Conservation (phyloP, 2,329 filamentous ascomycete genomes). For the Xylariaceae sp. region DNA sequence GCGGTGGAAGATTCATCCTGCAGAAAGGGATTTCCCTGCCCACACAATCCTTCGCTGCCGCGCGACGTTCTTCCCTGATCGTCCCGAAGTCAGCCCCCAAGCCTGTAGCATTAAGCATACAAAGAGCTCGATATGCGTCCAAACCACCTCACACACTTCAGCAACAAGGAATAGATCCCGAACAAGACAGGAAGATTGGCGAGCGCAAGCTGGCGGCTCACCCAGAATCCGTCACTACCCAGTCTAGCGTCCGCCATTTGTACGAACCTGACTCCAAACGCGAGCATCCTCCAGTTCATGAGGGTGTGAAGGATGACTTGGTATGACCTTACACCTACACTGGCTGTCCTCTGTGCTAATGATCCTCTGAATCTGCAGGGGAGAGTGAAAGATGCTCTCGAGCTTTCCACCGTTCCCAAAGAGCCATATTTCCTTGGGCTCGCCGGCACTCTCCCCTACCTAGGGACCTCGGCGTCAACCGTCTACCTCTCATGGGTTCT, state of each 20-base stretch:
- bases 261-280: constrained; percentile 35
- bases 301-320: constrained; percentile 46
- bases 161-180: constrained; percentile 43
- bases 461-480: constrained; percentile 78
- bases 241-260: constrained; percentile 52
- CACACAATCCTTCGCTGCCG: too few species aligned
- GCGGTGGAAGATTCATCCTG: constrained; percentile 3
- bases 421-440: constrained; percentile 66
- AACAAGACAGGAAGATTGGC: constrained; percentile 52
- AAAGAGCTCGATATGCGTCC: constrained; percentile 27
- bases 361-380: constrained; percentile 37
- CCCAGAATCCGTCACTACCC: constrained; percentile 57
- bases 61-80: not conserved
- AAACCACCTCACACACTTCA: constrained; percentile 25
- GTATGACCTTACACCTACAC: constrained; percentile 40
- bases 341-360: not conserved
- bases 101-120: constrained; percentile 14
- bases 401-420: constrained; percentile 59
- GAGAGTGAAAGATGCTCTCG: constrained; percentile 66
- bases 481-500: constrained; percentile 80
- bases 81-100: constrained; percentile 2
- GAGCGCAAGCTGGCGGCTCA: constrained; percentile 54
- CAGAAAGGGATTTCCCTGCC: too few species aligned
- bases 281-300: constrained; percentile 27
- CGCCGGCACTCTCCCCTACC: constrained; percentile 79